Evolutionary conservation across 2,329 filamentous ascomycete species (phyloP).

Genomic region (Stylonectria norvegica): DNA sequence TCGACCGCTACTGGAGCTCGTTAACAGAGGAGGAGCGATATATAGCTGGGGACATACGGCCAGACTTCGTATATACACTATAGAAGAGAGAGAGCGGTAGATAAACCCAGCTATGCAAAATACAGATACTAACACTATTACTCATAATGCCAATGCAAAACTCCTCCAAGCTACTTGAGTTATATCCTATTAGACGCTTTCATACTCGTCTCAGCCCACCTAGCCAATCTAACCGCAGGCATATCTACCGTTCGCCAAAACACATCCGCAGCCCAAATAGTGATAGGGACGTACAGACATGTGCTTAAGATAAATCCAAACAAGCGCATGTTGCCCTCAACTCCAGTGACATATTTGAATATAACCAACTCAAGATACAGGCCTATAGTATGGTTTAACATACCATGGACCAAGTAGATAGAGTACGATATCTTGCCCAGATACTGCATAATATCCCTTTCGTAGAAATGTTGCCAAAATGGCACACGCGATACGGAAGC

Average conservation of each 20-base stretch:
- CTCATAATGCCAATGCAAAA: no score
- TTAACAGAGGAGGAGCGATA: constrained; percentile 54
- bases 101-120: no score
- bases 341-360: constrained; percentile 41
- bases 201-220: constrained; percentile 43
- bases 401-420: constrained; percentile 56
- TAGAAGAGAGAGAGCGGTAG: no score
- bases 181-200: no score
- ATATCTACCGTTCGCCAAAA: constrained; percentile 52
- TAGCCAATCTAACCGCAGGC: constrained; percentile 50
- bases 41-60: constrained; percentile 52
- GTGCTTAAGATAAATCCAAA: constrained; percentile 43
- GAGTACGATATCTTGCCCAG: constrained; percentile 56
- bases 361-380: constrained; percentile 46
- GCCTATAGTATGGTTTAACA: constrained; percentile 48
- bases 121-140: no score
- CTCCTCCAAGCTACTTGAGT: no score
- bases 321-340: constrained; percentile 41
- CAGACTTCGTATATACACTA: constrained; percentile 35
- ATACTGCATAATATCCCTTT: constrained; percentile 46
- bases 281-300: constrained; percentile 43
- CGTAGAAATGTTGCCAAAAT: constrained; percentile 46
- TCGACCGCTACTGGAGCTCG: constrained; percentile 55
- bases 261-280: constrained; percentile 50
- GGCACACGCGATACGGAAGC: constrained; percentile 39